Evolutionary conservation across 441 rosid species (phyloP).

Genomic region (Jatropha multifida): DNA sequence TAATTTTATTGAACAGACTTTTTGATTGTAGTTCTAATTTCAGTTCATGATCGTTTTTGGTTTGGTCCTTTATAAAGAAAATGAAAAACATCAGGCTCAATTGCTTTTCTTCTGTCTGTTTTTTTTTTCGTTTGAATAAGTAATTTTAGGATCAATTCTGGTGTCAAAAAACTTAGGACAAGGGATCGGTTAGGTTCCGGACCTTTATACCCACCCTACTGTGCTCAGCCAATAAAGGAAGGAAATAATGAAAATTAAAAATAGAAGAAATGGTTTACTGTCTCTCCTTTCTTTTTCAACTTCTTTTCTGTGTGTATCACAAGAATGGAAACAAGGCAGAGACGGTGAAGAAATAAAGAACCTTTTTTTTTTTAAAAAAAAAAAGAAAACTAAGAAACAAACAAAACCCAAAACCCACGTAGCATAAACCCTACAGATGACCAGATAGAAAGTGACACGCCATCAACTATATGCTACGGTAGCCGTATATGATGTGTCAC

Average conservation of each 20-base stretch:
- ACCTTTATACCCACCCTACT: too few relatives aligned
- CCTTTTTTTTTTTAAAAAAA: too few relatives aligned
- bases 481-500: constrained; percentile 21
- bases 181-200: too few relatives aligned
- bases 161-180: too few relatives aligned
- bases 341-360: not conserved
- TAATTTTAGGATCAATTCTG: too few relatives aligned
- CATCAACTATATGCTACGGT: constrained; percentile 24
- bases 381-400: constrained; percentile 20
- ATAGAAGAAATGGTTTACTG: not conserved
- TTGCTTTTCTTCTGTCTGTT: too few relatives aligned
- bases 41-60: too few relatives aligned
- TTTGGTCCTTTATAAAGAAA: too few relatives aligned
- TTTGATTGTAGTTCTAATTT: too few relatives aligned
- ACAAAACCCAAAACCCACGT: constrained; percentile 21
- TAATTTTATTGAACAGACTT: too few relatives aligned
- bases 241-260: not conserved
- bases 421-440: constrained; percentile 27
- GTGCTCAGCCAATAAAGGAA: not conserved
- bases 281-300: not conserved
- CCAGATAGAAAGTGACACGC: constrained; percentile 33
- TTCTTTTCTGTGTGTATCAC: not conserved
- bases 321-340: not conserved
- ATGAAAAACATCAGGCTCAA: too few relatives aligned
- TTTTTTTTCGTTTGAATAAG: too few relatives aligned